Evolutionary conservation across 306 rosid species (phyloP), one percentile per base, ranked within the genome.

Genomic region (Glycine tomentella): DNA sequence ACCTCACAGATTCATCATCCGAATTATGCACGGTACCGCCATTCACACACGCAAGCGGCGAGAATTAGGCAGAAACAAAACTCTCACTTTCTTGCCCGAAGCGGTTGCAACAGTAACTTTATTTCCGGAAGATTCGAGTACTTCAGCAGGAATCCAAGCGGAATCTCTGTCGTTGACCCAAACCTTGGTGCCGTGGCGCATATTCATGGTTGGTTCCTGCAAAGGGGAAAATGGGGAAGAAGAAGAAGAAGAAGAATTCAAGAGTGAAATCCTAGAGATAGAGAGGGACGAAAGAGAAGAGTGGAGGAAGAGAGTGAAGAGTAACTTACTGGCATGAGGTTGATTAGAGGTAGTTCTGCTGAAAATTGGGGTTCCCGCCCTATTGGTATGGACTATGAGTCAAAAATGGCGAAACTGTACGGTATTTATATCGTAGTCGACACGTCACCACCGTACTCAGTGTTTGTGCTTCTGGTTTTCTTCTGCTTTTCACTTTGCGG

Each of bases 311-410:
- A 38, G 42, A 38, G n/a, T n/a, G n/a, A n/a, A n/a, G n/a, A n/a
- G 6, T 38, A 3, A 25, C 31, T 25, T 82, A 84, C 68, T 82
- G 87, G 46, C 62, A 38, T 45, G 68, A 80, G 52, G 38, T 42
- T 73, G 20, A 20, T 20, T 34, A 2, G 42, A 16, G 81, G 76
- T 56, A 46, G 76, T 49, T 80, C 79, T 44, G 83, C 82, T 59
- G 88, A 87, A 86, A 80, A 56, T 86, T 87, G 85, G 87, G 88
- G 89, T 92, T 94, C 98, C 98, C 98, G 98, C 98, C 89, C 89
- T 84, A 87, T 77, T 80, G 46, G 80, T 78, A 59, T 76, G 69
- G 78, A 82, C 88, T 64, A 81, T 8, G 85, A 74, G 86, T 85
- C 83, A 88, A 83, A 83, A 83, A 87, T 74, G 87, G 75, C 36